Evolutionary conservation across 2,329 filamentous ascomycete species (phyloP).

Genomic region (Zymoseptoria pseudotritici): DNA sequence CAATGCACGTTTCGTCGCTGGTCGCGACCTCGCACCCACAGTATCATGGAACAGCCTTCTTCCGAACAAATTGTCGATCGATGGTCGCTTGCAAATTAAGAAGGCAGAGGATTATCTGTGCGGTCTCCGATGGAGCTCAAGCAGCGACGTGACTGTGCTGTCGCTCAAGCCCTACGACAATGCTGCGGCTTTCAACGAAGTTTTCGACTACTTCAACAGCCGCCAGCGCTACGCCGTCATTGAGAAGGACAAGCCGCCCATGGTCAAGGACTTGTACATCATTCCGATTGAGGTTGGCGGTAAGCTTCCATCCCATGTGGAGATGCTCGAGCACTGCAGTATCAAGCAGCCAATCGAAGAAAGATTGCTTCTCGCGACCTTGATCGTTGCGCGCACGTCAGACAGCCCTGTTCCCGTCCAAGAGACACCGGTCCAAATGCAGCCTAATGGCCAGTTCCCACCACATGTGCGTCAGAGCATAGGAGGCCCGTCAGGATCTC

Average conservation of each 20-base stretch:
- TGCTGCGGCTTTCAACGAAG: slow-evolving; percentile 57
- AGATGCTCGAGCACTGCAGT: slow-evolving; percentile 77
- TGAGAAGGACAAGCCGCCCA: slow-evolving; percentile 49
- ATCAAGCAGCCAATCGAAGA: slow-evolving; percentile 66
- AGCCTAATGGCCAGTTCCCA: slow-evolving; percentile 16
- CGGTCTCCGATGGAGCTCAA: slow-evolving; percentile 70
- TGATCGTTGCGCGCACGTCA: slow-evolving; percentile 67
- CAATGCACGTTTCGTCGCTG: slow-evolving; percentile 74
- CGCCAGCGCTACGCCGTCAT: slow-evolving; percentile 84
- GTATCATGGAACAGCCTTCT: slow-evolving; percentile 71
- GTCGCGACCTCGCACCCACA: slow-evolving; percentile 63
- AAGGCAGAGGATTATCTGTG: slow-evolving; percentile 88
- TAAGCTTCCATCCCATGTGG: slow-evolving; percentile 73
- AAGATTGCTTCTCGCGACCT: slow-evolving; percentile 71
- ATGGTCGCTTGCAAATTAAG: slow-evolving; percentile 71
- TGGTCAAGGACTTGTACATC: slow-evolving; percentile 85
- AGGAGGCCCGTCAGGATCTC: slow-evolving; percentile 27
- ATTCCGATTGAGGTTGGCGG: slow-evolving; percentile 71
- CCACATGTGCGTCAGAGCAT: slow-evolving; percentile 19
- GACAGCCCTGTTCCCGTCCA: slow-evolving; percentile 15
- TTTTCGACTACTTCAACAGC: slow-evolving; percentile 81
- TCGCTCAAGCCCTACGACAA: slow-evolving; percentile 59
- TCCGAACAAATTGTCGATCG: slow-evolving; percentile 61
- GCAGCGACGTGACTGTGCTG: slow-evolving; percentile 78
- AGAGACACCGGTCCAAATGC: slow-evolving; percentile 28